A percentile compares a stretch with the other conserved stretches of the same genome.
Conservation (phyloP, 2,329 filamentous ascomycete genomes). For the Penicillium capsulatum region DNA sequence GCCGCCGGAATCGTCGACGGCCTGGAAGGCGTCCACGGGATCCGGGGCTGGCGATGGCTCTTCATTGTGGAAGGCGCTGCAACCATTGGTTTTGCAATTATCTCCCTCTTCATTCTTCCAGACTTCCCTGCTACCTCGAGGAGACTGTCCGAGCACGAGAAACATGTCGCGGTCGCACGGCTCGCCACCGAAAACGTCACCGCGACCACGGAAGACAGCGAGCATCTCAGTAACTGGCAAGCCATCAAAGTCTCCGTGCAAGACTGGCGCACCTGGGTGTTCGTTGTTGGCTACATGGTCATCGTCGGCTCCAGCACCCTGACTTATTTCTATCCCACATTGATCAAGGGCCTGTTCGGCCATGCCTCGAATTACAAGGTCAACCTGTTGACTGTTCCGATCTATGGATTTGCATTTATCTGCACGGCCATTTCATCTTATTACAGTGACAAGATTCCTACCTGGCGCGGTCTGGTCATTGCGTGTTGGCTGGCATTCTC, state of each 20-base stretch:
- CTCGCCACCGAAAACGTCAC: slow-evolving; percentile 20
- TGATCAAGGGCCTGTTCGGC: too few species aligned
- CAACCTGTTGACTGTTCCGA: too few species aligned
- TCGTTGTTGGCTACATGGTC: slow-evolving; percentile 39
- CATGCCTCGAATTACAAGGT: too few species aligned
- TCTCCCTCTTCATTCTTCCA: slow-evolving; percentile 46
- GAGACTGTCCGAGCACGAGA: slow-evolving; percentile 33
- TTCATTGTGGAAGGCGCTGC: slow-evolving; percentile 46
- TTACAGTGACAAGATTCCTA: too few species aligned
- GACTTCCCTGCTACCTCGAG: slow-evolving; percentile 49
- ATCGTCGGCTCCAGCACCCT: too few species aligned
- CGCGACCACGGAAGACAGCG: slow-evolving; percentile 12
- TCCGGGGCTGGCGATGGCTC: slow-evolving; percentile 52
- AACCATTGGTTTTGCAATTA: slow-evolving; percentile 45
- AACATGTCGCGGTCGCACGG: slow-evolving; percentile 22
- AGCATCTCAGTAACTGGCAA: slow-evolving; percentile 13
- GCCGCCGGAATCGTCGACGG: slow-evolving; percentile 48
- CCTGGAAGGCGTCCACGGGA: slow-evolving; percentile 44
- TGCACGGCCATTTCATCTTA: too few species aligned
- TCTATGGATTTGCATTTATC: too few species aligned
- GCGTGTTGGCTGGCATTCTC: too few species aligned
- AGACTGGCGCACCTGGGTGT: slow-evolving; percentile 40
- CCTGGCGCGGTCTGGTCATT: too few species aligned
- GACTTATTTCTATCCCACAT: too few species aligned
- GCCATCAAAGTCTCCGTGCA: slow-evolving; percentile 17